Percentiles rank a stretch among this genome's conserved stretches.
Evolutionary conservation across 2,329 filamentous ascomycete species (phyloP).

Genomic region (Fusarium tanahbumbuense): DNA sequence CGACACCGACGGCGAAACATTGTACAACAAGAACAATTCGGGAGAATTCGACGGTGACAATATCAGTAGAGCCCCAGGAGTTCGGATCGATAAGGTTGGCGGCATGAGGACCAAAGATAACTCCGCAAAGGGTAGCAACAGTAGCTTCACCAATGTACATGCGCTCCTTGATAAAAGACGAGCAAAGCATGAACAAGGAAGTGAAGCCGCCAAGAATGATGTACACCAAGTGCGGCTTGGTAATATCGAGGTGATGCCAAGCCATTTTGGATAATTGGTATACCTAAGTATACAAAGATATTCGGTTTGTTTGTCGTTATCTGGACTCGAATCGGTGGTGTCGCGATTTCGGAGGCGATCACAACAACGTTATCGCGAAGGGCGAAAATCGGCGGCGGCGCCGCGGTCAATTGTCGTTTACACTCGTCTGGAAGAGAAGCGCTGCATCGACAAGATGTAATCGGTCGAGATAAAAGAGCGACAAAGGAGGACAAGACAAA

Average conservation of each 20-base stretch:
- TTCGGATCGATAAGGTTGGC: slow-evolving; percentile 81
- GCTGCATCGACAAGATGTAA: slow-evolving; percentile 12
- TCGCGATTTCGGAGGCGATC: slow-evolving; percentile 32
- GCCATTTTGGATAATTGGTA: slow-evolving; percentile 64
- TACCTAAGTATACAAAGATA: slow-evolving; percentile 10
- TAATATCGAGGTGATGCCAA: slow-evolving; percentile 85
- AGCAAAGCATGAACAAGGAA: slow-evolving; percentile 97
- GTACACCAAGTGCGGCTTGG: slow-evolving; percentile 96
- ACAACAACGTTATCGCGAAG: slow-evolving; percentile 28
- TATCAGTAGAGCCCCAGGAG: slow-evolving; percentile 85
- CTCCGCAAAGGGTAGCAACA: slow-evolving; percentile 86
- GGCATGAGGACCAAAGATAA: slow-evolving; percentile 89
- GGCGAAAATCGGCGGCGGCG: slow-evolving; percentile 34
- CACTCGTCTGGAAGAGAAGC: slow-evolving; percentile 17
- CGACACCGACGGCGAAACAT: slow-evolving; percentile 91
- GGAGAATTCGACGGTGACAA: slow-evolving; percentile 89
- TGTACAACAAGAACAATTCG: slow-evolving; percentile 91
- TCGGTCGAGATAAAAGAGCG: slow-evolving; percentile 1
- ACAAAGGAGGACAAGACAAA: slow-evolving; percentile 1
- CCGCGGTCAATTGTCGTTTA: slow-evolving; percentile 39
- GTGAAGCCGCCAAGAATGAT: slow-evolving; percentile 98
- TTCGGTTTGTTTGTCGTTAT: slow-evolving; percentile 21
- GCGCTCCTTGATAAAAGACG: slow-evolving; percentile 96
- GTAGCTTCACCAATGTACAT: slow-evolving; percentile 99
- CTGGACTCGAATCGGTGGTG: slow-evolving; percentile 14